Conservation (phyloP, 1,284 basidiomycete species). For the Peniophora sp. region DNA sequence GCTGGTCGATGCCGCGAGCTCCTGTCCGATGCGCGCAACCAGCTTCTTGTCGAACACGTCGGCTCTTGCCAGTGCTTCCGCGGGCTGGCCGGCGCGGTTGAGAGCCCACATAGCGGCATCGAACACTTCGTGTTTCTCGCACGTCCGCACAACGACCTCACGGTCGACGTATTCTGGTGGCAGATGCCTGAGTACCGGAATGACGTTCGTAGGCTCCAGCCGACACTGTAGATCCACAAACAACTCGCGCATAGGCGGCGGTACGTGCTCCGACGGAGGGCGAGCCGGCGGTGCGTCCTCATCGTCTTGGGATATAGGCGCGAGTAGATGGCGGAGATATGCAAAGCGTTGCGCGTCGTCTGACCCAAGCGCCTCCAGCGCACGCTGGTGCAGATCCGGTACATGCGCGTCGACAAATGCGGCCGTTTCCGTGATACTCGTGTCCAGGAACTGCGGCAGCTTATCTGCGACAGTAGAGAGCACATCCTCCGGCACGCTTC, state of each 20-base stretch:
- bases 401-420: constrained; percentile 65
- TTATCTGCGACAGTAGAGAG: constrained; percentile 41
- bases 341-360: constrained; percentile 53
- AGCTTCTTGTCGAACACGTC: constrained; percentile 53
- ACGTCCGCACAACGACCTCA: constrained; percentile 48
- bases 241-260: constrained; percentile 41
- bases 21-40: constrained; percentile 42
- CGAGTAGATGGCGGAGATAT: constrained; percentile 76
- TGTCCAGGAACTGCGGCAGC: constrained; percentile 57
- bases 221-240: constrained; percentile 74
- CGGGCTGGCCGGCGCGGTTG: constrained; percentile 56
- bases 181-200: constrained; percentile 59
- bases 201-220: constrained; percentile 59
- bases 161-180: constrained; percentile 54
- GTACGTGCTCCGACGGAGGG: constrained; percentile 35
- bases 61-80: constrained; percentile 61
- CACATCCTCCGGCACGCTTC: constrained; percentile 45
- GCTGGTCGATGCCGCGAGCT: constrained; percentile 25
- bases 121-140: constrained; percentile 59
- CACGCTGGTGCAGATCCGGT: constrained; percentile 55
- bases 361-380: constrained; percentile 38
- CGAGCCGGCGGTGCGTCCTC: constrained; percentile 22
- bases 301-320: constrained; percentile 45
- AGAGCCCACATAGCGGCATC: constrained; percentile 83
- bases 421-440: constrained; percentile 63